A percentile compares a stretch with the other conserved stretches of the same genome.
phyloP scores from a whole-genome alignment of 768 basidiomycete species.

The Tylopilus rubrobrunneus region DNA sequence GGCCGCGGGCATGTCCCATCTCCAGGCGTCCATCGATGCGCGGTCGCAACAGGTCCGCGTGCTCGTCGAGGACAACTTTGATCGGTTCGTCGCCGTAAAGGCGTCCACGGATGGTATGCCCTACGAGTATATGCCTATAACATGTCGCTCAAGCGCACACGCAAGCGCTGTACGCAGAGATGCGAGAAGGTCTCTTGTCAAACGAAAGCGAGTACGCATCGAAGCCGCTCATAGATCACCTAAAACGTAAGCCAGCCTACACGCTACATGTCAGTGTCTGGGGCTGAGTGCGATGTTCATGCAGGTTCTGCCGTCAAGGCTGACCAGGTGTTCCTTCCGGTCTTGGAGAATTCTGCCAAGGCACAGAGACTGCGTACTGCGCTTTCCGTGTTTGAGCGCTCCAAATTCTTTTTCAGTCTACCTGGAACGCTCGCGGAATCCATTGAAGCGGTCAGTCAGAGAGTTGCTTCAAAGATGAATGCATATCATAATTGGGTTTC shows the following conservation, averaged over 20 bases:
- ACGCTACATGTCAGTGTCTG: not conserved
- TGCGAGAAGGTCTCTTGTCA: conserved; percentile 84
- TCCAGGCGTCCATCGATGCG: conserved; percentile 79
- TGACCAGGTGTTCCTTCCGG: conserved; percentile 92
- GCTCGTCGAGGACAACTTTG: conserved; percentile 96
- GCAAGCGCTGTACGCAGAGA: conserved; percentile 83
- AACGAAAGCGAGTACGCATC: conserved; percentile 79
- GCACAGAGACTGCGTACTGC: conserved; percentile 91
- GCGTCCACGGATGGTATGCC: conserved; percentile 86
- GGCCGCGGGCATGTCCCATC: conserved; percentile 65
- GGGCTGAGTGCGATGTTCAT: conserved; percentile 3
- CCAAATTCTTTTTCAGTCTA: conserved; percentile 98
- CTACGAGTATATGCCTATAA: conserved; percentile 2
- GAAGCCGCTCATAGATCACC: conserved; percentile 72
- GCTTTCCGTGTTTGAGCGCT: conserved; percentile 91
- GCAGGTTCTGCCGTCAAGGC: conserved; percentile 89
- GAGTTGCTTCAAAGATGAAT: not conserved
- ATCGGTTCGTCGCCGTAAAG: conserved; percentile 96
- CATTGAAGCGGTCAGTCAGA: conserved; percentile 71
- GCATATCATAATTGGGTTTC: not conserved
- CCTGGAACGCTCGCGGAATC: conserved; percentile 85
- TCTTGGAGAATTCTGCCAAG: conserved; percentile 92
- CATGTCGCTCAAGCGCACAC: conserved; percentile 1
- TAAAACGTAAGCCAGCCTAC: conserved; percentile 62
- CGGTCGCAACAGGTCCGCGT: conserved; percentile 93